Conservation (phyloP, 2,329 filamentous ascomycete species). For the Nothophoma quercina region DNA sequence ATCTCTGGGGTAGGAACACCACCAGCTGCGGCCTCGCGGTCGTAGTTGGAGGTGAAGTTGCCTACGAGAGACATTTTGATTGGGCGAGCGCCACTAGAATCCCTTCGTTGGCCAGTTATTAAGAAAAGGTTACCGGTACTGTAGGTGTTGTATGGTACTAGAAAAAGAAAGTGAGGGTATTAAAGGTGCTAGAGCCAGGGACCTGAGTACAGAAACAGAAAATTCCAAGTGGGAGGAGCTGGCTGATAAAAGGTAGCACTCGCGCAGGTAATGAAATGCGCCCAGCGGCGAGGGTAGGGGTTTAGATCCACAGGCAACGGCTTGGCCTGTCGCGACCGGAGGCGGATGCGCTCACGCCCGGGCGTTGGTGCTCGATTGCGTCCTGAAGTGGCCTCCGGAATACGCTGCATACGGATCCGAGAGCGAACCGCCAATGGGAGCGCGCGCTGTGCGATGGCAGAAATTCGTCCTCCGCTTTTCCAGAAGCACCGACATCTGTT, state of each 20-base stretch:
- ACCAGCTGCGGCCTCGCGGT: slow-evolving; percentile 48
- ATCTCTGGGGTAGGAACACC: slow-evolving; percentile 46
- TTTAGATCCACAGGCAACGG: slow-evolving; percentile 23
- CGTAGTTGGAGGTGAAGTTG: slow-evolving; percentile 54
- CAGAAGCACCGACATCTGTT: slow-evolving; percentile 4
- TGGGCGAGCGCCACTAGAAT: slow-evolving; percentile 19
- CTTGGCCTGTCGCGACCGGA: slow-evolving; percentile 34
- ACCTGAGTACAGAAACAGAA: slow-evolving; percentile 6
- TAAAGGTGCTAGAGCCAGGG: slow-evolving; percentile 24
- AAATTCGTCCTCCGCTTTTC: slow-evolving; percentile 10
- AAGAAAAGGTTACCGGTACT: neutral
- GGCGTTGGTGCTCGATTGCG: slow-evolving; percentile 22
- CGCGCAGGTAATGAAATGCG: slow-evolving; percentile 24
- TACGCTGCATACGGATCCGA: slow-evolving; percentile 27
- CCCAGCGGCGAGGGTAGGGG: slow-evolving; percentile 23
- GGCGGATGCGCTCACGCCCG: slow-evolving; percentile 34
- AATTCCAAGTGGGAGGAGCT: slow-evolving; percentile 15
- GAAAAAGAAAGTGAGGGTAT: slow-evolving; percentile 17
- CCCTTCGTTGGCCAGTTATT: slow-evolving; percentile 13
- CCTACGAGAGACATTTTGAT: slow-evolving; percentile 53
- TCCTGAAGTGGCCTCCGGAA: slow-evolving; percentile 8
- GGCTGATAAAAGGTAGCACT: slow-evolving; percentile 28
- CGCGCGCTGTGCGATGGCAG: neutral
- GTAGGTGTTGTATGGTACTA: neutral
- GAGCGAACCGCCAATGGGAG: slow-evolving; percentile 20